A percentile compares a stretch with the other conserved stretches of the same genome.
Conservation (phyloP, 2,329 filamentous ascomycete species). For the Aulographum hederae region DNA sequence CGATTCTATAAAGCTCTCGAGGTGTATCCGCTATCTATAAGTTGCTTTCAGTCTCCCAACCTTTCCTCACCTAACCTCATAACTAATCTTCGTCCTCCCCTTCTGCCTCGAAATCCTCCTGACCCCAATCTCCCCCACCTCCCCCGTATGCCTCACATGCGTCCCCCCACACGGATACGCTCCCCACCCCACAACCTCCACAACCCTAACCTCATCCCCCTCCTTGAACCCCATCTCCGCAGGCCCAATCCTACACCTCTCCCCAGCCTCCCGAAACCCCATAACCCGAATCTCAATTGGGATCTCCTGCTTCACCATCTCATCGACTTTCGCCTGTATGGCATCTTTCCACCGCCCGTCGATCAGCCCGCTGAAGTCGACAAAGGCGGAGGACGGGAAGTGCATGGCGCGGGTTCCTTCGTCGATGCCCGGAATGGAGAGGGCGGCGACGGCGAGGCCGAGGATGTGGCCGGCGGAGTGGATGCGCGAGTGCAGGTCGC, state of each 20-base stretch:
- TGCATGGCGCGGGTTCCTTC: constrained; percentile 59
- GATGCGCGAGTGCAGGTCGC: constrained; percentile 45
- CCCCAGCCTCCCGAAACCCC: constrained; percentile 49
- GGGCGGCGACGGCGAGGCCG: constrained; percentile 41
- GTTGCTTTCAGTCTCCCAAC: no score
- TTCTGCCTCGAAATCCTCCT: constrained; percentile 49
- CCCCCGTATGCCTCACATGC: constrained; percentile 43
- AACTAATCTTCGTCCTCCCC: constrained; percentile 40
- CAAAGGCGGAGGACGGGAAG: constrained; percentile 46
- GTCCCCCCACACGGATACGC: constrained; percentile 61
- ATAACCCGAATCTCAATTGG: constrained; percentile 28
- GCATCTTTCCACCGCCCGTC: constrained; percentile 26
- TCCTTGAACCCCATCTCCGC: constrained; percentile 31
- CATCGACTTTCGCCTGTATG: constrained; percentile 44
- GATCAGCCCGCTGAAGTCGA: constrained; percentile 51
- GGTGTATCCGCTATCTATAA: no score
- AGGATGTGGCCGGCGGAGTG: constrained; percentile 62
- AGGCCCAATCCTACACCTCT: no score
- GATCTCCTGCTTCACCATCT: constrained; percentile 29
- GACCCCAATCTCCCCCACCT: constrained; percentile 42
- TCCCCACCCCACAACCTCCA: constrained; percentile 49
- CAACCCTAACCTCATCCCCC: constrained; percentile 33
- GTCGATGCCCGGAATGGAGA: constrained; percentile 27
- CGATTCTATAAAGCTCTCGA: no score
- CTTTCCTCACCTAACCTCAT: no score